phyloP scores from a whole-genome alignment of 495 filamentous ascomycete species.

The Podospora conica region DNA sequence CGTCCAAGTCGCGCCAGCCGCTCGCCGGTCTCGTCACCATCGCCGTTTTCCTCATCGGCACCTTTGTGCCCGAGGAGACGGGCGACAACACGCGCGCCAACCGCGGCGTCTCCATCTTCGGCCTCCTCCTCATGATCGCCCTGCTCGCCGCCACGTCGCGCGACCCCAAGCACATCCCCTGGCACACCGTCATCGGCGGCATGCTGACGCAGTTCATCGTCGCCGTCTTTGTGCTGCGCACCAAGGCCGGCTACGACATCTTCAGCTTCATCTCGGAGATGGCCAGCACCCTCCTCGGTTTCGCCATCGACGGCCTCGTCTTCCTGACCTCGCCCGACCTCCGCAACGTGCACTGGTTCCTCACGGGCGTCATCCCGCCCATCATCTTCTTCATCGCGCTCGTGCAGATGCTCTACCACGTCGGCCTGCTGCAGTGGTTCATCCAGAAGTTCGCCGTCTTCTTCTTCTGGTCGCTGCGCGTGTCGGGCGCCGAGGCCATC shows the following conservation, averaged over 20 bases:
- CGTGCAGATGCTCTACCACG: constrained; percentile 75
- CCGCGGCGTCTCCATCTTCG: constrained; percentile 74
- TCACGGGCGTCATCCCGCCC: constrained; percentile 66
- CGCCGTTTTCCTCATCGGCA: constrained; percentile 65
- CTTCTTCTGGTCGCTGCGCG: constrained; percentile 83
- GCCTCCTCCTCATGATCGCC: constrained; percentile 64
- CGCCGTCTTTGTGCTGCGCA: constrained; percentile 79
- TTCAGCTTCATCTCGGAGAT: constrained; percentile 77
- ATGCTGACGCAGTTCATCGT: constrained; percentile 86
- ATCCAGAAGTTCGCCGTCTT: constrained; percentile 77
- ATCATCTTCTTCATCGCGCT: constrained; percentile 92
- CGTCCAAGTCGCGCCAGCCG: constrained; percentile 55
- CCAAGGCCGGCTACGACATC: constrained; percentile 71
- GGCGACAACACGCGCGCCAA: constrained; percentile 71
- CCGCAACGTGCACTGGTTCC: constrained; percentile 52
- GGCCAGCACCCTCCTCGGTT: constrained; percentile 63
- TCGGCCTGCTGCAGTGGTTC: constrained; percentile 78
- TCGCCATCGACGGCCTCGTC: constrained; percentile 58
- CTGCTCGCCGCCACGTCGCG: constrained; percentile 63
- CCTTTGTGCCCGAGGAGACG: constrained; percentile 63
- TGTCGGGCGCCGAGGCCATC: constrained; percentile 91
- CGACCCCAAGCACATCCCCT: constrained; percentile 63
- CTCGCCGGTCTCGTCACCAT: constrained; percentile 54
- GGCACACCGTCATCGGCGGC: constrained; percentile 80
- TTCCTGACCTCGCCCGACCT: constrained; percentile 61